Percentiles rank a stretch among this genome's conserved stretches.
These are phyloP conservation scores for Globisporangium echinulatum DNA, from an alignment of 352 stramenopile genomes.

Conservation along the genomic window DNA sequence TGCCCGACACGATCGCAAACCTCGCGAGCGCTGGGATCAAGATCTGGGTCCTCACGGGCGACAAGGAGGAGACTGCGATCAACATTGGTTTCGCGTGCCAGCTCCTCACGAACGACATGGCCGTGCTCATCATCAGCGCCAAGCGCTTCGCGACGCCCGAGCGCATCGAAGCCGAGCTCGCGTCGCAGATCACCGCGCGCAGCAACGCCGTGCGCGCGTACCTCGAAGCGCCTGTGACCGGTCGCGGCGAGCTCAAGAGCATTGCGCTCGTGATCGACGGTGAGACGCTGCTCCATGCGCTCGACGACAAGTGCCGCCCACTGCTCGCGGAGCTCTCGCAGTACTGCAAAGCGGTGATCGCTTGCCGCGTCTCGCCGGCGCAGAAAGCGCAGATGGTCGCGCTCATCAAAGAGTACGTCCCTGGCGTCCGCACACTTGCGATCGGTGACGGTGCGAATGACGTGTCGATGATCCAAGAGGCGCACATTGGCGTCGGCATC, in stretches of 20 bases:
- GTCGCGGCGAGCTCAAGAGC: slow-evolving; percentile 39
- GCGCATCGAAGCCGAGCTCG: slow-evolving; percentile 39
- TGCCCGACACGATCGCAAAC: slow-evolving; percentile 83
- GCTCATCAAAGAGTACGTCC: slow-evolving; percentile 71
- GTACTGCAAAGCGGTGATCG: slow-evolving; percentile 85
- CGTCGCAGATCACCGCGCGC: slow-evolving; percentile 33
- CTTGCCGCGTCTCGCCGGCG: slow-evolving; percentile 77
- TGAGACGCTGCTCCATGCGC: slow-evolving; percentile 55
- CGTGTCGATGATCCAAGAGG: slow-evolving; percentile 94
- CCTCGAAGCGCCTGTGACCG: slow-evolving; percentile 31
- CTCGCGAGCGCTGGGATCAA: slow-evolving; percentile 85
- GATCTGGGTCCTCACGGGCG: slow-evolving; percentile 92
- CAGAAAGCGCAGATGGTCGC: slow-evolving; percentile 86
- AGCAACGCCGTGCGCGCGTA: slow-evolving; percentile 42
- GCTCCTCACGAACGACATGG: slow-evolving; percentile 81
- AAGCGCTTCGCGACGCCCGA: slow-evolving; percentile 47
- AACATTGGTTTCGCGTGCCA: slow-evolving; percentile 92
- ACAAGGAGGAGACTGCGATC: slow-evolving; percentile 94
- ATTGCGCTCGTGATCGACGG: slow-evolving; percentile 78
- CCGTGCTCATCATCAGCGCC: slow-evolving; percentile 57
- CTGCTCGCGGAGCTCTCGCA: slow-evolving; percentile 64
- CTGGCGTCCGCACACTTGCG: slow-evolving; percentile 70
- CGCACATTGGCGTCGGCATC: slow-evolving; percentile 89
- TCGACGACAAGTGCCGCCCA: slow-evolving; percentile 31
- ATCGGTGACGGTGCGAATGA: slow-evolving; percentile 95